Evolutionary conservation across 805 yeast species (phyloP), one percentile per base, ranked within the genome.

Genomic region (Metschnikowia similis): DNA sequence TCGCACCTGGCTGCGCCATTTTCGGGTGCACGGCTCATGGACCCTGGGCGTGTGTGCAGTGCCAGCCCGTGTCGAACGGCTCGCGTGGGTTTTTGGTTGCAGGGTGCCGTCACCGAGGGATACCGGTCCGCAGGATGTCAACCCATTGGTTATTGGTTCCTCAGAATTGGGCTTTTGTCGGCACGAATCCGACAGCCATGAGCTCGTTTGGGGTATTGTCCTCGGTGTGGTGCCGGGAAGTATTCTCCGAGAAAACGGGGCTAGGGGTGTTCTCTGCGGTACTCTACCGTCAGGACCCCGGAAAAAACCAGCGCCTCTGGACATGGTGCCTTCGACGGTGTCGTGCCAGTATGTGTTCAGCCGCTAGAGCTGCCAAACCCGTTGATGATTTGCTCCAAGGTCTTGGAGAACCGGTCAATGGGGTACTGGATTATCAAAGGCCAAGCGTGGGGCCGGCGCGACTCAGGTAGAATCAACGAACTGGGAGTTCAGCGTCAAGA

Each of bases 191-290:
- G 61, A 48, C 71, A 67, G 60, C 69, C 31, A 61, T 55, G 21
- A 69, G 59, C 46, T 69, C 73, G 49, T 69, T 68, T 26, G 64
- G 49, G 50, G 60, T 56, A 48, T 58, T 60, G 49, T 63, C 62
- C n/a, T 61, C 58, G 39, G 61, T 48, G 42, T 60, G 60, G 16
- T 45, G 41, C 26, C 27, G 49, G 45, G 62, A 62, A 45, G 66
- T 77, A 41, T 74, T 66, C 49, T 66, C 60, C 14, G 71, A 66
- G 50, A 79, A 76, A 58, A 65, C 62, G 3, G 76, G 59, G 31
- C 67, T 71, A 49, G 74, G 71, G 52, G 62, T 59, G 10, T 32
- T 35, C 48, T 37, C 41, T 50, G 13, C 45, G 45, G 36, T 49
- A 41, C 37, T 40, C 48, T 2, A 50, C 54, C 45, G 30, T 53